A percentile compares a stretch with the other conserved stretches of the same genome.
Evolutionary conservation across 2,329 filamentous ascomycete species (phyloP).

Genomic region (Cytospora mali): DNA sequence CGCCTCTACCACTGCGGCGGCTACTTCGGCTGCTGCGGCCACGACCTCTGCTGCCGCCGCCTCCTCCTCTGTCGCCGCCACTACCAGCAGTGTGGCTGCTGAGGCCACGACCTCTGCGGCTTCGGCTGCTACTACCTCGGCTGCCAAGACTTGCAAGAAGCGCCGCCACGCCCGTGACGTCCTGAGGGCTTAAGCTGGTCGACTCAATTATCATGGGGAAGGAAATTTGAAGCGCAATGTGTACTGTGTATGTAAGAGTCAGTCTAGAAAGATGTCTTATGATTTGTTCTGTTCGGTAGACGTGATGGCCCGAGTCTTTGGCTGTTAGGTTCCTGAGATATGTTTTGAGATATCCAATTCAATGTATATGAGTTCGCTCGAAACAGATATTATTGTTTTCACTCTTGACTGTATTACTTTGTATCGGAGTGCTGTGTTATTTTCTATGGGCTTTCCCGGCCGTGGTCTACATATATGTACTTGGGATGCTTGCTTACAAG

Average conservation of each 20-base stretch:
- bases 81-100: neutral
- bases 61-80: neutral
- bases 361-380: too few species aligned
- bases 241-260: neutral
- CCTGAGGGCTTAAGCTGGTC: neutral
- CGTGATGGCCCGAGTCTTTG: too few species aligned
- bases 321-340: too few species aligned
- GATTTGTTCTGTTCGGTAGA: too few species aligned
- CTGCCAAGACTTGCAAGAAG: conserved; percentile 21
- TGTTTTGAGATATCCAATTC: too few species aligned
- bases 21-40: conserved; percentile 7
- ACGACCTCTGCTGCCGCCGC: conserved; percentile 2
- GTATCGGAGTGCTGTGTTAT: too few species aligned
- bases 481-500: too few species aligned
- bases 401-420: too few species aligned
- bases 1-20: neutral
- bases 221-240: neutral
- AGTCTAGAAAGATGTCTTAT: too few species aligned
- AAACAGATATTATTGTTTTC: too few species aligned
- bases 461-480: too few species aligned
- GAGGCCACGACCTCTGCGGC: neutral
- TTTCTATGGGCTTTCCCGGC: too few species aligned
- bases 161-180: conserved; percentile 17
- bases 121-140: neutral
- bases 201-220: neutral